Evolutionary conservation across 1,139 yeast species (phyloP), one percentile per base, ranked within the genome.

Genomic region (Blastobotrys illinoisensis): DNA sequence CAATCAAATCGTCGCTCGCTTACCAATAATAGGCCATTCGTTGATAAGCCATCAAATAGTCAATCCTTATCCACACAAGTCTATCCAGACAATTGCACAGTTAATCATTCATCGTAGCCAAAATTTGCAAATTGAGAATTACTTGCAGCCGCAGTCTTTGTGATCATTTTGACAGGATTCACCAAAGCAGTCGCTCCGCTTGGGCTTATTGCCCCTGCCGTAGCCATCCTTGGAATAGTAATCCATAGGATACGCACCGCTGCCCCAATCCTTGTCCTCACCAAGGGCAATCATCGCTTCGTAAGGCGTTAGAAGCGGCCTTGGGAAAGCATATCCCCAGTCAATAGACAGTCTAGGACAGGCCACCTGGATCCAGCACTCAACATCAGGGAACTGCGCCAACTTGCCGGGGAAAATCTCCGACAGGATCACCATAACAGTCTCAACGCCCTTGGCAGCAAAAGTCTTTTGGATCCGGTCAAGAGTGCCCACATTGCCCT

Each of bases 251-350:
- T 93, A 93, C 55, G 79, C 82, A 1, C 57, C 57, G 3, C 76
- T 75, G 23, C 79, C 79, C 82, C 96, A 89, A 72, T 79, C 80
- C 46, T 75, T 74, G 65, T 90, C 97, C 53, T 83, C 77, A 9
- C 81, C 86, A 64, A 93, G 71, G 78, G 90, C 80, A 3, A 91
- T 96, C 90, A 88, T 90, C 0, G 97, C 91, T 67, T 93, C 99
- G 68, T 95, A 93, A 0, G 99, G 99, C 0, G 99, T 91, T 55
- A 93, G 73, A 48, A 93, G 74, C 0, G 99, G 99, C 67, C 87
- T 88, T 56, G 85, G 83, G 67, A 93, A 93, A 0, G 99, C 99
- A 68, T 95, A 93, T 0, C 99, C 99, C 99, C 99, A 93, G 69
- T 93, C 99, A 47, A 93, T 93, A 1, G 97, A 88, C 52, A 93